These are phyloP conservation scores for Saxophila tyrrhenica DNA, from an alignment of 495 filamentous ascomycete species.

Conservation along the genomic window DNA sequence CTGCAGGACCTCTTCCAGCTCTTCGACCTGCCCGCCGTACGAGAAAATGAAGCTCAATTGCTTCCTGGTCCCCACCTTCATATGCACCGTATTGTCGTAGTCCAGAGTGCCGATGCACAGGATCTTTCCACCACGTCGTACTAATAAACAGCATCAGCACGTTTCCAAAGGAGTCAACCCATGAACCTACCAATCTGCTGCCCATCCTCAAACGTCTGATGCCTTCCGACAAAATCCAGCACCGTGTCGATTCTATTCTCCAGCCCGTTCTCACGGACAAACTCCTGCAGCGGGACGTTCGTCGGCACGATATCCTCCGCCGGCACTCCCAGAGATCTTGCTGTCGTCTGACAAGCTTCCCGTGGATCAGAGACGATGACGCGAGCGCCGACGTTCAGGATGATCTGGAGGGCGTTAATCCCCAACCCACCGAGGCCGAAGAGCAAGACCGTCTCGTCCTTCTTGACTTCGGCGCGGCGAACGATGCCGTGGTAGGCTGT, in stretches of 20 bases:
- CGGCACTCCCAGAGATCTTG: neutral
- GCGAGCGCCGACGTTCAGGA: neutral
- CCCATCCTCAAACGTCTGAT: neutral
- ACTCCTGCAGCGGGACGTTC: neutral
- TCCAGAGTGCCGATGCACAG: neutral
- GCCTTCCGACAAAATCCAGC: neutral
- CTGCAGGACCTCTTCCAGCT: neutral
- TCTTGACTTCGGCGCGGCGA: neutral
- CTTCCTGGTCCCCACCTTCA: neutral
- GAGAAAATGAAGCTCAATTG: conserved; percentile 1
- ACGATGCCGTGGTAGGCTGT: neutral
- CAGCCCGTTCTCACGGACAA: neutral
- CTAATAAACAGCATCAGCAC: too few relatives aligned
- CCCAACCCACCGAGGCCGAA: neutral
- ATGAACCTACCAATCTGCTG: neutral
- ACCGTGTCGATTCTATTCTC: neutral
- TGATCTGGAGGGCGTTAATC: neutral
- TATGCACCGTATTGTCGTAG: neutral
- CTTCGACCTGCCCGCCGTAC: neutral
- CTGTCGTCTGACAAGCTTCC: neutral
- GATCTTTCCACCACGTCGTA: neutral
- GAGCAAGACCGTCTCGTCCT: neutral
- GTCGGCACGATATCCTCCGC: neutral
- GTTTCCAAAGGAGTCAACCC: too few relatives aligned
- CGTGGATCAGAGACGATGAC: neutral